These are phyloP conservation scores for Hygrophorus pudorinus DNA, from an alignment of 768 basidiomycete species.

Conservation along the genomic window DNA sequence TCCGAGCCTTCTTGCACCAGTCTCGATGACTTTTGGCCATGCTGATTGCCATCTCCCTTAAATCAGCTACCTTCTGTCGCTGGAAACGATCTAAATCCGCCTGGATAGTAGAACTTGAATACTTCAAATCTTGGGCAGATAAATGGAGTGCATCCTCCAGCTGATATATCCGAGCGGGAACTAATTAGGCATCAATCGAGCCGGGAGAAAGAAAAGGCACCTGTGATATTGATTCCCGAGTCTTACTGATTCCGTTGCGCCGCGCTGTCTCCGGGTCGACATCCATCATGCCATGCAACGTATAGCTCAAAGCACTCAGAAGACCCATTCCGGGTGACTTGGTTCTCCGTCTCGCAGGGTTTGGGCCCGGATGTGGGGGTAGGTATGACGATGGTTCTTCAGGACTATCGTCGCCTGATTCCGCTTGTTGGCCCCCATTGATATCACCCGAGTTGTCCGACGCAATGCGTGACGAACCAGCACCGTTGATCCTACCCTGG, in stretches of 20 bases:
- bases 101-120: conserved; percentile 92
- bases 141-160: conserved; percentile 92
- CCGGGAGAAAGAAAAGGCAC: conserved; percentile 32
- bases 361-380: conserved; percentile 76
- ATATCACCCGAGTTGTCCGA: conserved; percentile 14
- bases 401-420: conserved; percentile 22
- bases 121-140: conserved; percentile 89
- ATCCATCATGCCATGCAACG: conserved; percentile 97
- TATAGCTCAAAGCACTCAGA: conserved; percentile 86
- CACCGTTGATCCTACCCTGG: conserved; percentile 32
- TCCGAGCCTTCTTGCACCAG: conserved; percentile 86
- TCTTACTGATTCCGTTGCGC: conserved; percentile 88
- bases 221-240: conserved; percentile 90
- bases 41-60: conserved; percentile 87
- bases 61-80: conserved; percentile 94
- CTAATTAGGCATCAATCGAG: background rate
- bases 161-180: conserved; percentile 29
- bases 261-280: conserved; percentile 95
- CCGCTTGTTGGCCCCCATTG: conserved; percentile 6
- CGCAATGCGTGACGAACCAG: conserved; percentile 14
- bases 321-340: conserved; percentile 77
- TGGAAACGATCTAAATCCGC: conserved; percentile 97
- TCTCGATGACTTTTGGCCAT: conserved; percentile 89
- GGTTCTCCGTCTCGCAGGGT: conserved; percentile 43
- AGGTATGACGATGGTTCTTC: conserved; percentile 39